Evolutionary conservation across 2,329 filamentous ascomycete species (phyloP), one percentile per base, ranked within the genome.

Genomic region (Penicillium sp.): DNA sequence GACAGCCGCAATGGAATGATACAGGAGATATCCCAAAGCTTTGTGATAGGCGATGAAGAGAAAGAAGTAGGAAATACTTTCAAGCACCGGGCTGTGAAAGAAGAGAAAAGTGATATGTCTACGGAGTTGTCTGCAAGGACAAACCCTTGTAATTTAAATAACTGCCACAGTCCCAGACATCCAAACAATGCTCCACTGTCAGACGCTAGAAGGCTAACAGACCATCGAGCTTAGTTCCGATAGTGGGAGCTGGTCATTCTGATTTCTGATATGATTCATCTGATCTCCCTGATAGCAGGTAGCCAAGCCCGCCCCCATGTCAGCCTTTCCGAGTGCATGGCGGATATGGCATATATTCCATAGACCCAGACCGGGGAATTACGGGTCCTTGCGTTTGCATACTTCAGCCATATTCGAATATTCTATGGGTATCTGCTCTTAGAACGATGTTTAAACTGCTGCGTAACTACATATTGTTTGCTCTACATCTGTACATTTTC

Each of bases 211-310:
- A 60, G 47, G 29, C 41, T 40, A 34, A 36, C 50, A 41, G 40
- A 47, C 53, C 50, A 63, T 59, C 52, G 64, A 66, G 63, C 59
- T 55, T 57, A 58, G 52, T 19, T 29, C 48, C 61, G 67, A 67
- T 69, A 68, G 68, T 65, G 62, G 58, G 23, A 54, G 54, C 49
- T 63, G 62, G 64, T 65, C 61, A 66, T 60, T 48, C 41, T 58
- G 25, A 65, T 65, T 65, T 57, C 41, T 62, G 56, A 44, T 60
- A 59, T 65, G 63, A 65, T 62, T 65, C 54, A 65, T 63, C 56
- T 59, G 47, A 49, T 58, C 51, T 53, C 38, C 48, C 55, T 44
- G 60, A 62, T 65, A 62, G 46, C 47, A 51, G 47, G 25, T 39
- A 47, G 62, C 63, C 62, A 62, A 65, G 60, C 31, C 54, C 51